Conservation (phyloP, 257 asterid species). For the Solanum bukasovii region DNA sequence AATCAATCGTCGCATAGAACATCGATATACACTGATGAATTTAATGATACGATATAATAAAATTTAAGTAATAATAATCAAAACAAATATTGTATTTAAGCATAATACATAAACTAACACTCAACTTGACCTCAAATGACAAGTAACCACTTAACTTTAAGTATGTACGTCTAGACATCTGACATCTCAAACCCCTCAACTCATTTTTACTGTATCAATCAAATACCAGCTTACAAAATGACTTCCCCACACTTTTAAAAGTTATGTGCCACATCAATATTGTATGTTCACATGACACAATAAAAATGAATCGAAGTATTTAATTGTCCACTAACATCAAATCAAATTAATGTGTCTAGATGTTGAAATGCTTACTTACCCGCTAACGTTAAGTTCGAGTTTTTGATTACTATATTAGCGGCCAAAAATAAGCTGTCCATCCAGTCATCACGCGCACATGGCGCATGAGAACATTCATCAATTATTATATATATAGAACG, state of each 20-base stretch:
- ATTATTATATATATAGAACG: neutral
- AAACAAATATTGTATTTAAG: neutral
- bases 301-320: neutral
- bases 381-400: no score
- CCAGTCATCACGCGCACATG: slow-evolving; percentile 4
- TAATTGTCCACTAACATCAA: neutral
- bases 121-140: neutral
- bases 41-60: neutral
- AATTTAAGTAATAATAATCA: neutral
- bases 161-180: neutral
- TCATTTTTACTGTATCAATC: neutral
- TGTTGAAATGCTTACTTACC: neutral
- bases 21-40: neutral
- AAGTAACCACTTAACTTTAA: neutral
- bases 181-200: neutral
- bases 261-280: neutral
- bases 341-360: neutral
- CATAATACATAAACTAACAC: neutral
- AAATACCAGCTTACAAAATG: neutral
- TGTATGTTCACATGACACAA: neutral
- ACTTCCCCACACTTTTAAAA: neutral
- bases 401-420: no score
- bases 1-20: neutral
- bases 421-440: neutral
- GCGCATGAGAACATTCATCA: neutral